Percentiles rank a stretch among this genome's conserved stretches.
Conservation (phyloP, 1,284 basidiomycete genomes). For the Kwoniella shivajii region DNA sequence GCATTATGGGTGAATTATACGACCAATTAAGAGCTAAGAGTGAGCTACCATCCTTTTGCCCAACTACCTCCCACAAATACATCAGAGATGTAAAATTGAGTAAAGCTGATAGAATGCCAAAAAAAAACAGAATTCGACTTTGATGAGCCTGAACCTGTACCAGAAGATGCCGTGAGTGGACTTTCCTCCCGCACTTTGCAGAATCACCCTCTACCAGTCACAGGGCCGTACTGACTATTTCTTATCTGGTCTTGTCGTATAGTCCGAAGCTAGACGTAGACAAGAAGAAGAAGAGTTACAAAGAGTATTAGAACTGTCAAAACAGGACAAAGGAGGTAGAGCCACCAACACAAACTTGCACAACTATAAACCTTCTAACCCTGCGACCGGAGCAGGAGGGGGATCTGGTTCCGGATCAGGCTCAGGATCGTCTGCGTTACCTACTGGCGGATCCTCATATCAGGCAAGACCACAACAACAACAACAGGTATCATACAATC, state of each 20-base stretch:
- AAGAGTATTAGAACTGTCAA: constrained; percentile 82
- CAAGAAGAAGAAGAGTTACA: constrained; percentile 89
- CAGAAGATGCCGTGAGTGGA: constrained; percentile 34
- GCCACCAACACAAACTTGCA: constrained; percentile 47
- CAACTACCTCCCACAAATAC: background rate
- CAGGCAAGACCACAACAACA: constrained; percentile 2
- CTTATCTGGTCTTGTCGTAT: no score
- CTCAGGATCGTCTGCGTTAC: background rate
- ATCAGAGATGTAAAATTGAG: background rate
- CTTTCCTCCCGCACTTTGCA: no score
- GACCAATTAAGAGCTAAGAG: constrained; percentile 80
- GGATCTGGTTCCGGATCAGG: constrained; percentile 6
- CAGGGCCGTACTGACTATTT: no score
- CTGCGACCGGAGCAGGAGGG: constrained; percentile 17
- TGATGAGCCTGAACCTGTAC: constrained; percentile 63
- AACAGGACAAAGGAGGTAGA: constrained; percentile 82
- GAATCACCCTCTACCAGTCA: no score
- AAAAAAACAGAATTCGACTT: constrained; percentile 56
- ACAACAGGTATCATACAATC: constrained; percentile 3
- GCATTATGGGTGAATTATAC: constrained; percentile 89
- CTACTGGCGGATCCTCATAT: background rate
- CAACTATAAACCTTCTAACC: constrained; percentile 28
- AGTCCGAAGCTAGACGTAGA: constrained; percentile 72
- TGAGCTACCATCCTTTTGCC: constrained; percentile 52
- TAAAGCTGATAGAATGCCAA: constrained; percentile 1